Evolutionary conservation across 2,329 filamentous ascomycete genomes (phyloP).

Genomic region (Septoria petroselini): DNA sequence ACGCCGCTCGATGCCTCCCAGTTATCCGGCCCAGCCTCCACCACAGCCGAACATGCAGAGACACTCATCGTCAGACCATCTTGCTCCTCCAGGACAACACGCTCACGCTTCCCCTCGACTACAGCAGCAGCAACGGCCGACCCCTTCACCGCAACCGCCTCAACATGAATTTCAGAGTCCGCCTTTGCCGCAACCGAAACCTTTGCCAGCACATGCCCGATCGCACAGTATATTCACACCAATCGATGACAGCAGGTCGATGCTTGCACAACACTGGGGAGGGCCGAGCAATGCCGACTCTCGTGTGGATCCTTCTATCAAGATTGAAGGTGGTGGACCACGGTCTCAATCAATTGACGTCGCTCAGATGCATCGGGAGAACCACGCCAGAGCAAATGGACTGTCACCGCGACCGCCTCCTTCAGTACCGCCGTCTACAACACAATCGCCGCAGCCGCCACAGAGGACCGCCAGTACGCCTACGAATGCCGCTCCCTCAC

Average conservation of each 20-base stretch:
- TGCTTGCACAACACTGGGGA: constrained; percentile 74
- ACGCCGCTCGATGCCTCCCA: constrained; percentile 69
- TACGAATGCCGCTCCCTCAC: constrained; percentile 67
- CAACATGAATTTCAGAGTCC: constrained; percentile 52
- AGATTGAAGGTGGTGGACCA: constrained; percentile 42
- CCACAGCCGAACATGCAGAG: constrained; percentile 53
- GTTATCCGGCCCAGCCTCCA: constrained; percentile 58
- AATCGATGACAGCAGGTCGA: constrained; percentile 87
- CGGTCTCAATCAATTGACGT: constrained; percentile 66
- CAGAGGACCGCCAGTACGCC: constrained; percentile 57
- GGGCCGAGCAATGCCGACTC: constrained; percentile 52
- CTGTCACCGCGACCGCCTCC: constrained; percentile 57
- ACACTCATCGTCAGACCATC: constrained; percentile 27
- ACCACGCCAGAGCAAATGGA: constrained; percentile 39
- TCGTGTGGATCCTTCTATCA: constrained; percentile 45
- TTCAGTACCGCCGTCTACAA: constrained; percentile 26
- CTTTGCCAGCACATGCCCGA: constrained; percentile 58
- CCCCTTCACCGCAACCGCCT: constrained; percentile 52
- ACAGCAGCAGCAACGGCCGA: constrained; percentile 34
- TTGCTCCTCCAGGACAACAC: constrained; percentile 37
- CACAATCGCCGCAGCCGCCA: constrained; percentile 36
- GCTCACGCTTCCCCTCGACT: constrained; percentile 29
- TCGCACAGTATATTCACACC: constrained; percentile 95
- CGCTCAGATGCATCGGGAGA: constrained; percentile 52
- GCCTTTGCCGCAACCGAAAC: constrained; percentile 62